Percentiles rank a stretch among this genome's conserved stretches.
Conservation (phyloP, 495 filamentous ascomycete species). For the Recurvomyces mirabilis region DNA sequence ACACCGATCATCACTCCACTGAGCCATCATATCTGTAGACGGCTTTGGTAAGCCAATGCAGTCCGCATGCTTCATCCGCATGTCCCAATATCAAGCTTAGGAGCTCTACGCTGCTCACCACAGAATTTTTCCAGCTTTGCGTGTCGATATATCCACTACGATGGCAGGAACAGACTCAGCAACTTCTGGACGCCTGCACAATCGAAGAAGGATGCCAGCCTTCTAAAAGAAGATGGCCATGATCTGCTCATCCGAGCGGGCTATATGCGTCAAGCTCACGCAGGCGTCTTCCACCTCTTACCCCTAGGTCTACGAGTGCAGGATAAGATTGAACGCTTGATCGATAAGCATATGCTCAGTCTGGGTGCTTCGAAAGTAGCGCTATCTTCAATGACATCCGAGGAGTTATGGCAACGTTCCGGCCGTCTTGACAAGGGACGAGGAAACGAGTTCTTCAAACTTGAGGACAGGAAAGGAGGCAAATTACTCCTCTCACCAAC, state of each 20-base stretch:
- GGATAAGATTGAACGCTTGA: constrained; percentile 71
- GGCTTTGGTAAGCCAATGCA: too few species aligned
- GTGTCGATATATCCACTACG: too few species aligned
- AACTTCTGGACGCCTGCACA: constrained; percentile 68
- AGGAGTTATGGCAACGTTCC: constrained; percentile 69
- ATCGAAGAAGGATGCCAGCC: constrained; percentile 43
- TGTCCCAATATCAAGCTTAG: constrained; percentile 5
- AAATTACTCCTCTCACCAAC: constrained; percentile 78
- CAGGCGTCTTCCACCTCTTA: constrained; percentile 86
- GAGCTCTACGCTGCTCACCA: neutral
- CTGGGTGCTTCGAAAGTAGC: constrained; percentile 78
- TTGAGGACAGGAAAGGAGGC: constrained; percentile 67
- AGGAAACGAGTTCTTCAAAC: constrained; percentile 57
- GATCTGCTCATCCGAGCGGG: constrained; percentile 65
- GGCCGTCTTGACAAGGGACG: constrained; percentile 45
- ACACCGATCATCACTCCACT: too few species aligned
- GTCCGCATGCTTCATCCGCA: constrained; percentile 8
- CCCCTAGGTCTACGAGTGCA: constrained; percentile 84
- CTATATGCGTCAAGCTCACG: constrained; percentile 74
- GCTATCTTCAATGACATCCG: constrained; percentile 76
- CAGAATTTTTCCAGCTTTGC: too few species aligned
- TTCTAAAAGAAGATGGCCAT: constrained; percentile 48
- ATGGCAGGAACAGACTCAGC: constrained; percentile 54
- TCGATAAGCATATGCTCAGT: constrained; percentile 77
- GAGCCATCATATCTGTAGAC: too few species aligned